A percentile compares a stretch with the other conserved stretches of the same genome.
Evolutionary conservation across 2,329 filamentous ascomycete species (phyloP).

Genomic region (Hypoxylon sp.): DNA sequence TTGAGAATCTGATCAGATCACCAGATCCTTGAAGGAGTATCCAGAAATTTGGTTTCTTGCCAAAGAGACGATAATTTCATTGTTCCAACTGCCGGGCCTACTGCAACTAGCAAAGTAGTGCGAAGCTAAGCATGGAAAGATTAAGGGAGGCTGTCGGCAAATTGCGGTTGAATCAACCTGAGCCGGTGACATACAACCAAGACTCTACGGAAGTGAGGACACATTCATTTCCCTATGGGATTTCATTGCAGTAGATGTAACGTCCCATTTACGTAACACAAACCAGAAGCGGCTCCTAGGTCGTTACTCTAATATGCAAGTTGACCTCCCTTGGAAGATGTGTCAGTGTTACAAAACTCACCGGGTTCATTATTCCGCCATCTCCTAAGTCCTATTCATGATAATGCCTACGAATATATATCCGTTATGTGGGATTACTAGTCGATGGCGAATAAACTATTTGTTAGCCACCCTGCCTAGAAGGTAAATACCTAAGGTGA

Average conservation of each 20-base stretch:
- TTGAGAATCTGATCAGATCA: background rate
- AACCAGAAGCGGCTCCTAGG: background rate
- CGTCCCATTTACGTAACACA: constrained; percentile 37
- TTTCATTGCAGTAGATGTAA: constrained; percentile 27
- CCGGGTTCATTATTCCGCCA: background rate
- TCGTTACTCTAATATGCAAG: background rate
- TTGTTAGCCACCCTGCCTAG: background rate
- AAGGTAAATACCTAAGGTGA: background rate
- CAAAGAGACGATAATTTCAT: background rate
- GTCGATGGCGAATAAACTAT: background rate
- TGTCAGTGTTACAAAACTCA: background rate
- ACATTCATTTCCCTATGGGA: background rate
- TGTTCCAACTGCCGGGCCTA: constrained; percentile 40
- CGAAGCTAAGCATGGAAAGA: constrained; percentile 24
- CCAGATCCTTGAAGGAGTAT: background rate
- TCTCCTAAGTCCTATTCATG: background rate
- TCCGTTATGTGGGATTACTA: background rate
- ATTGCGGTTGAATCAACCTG: constrained; percentile 44
- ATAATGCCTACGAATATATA: background rate
- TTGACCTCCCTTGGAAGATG: background rate
- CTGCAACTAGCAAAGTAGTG: constrained; percentile 17
- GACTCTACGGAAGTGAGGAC: constrained; percentile 4
- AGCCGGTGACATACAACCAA: constrained; percentile 5
- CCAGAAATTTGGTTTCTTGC: background rate
- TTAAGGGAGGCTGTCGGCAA: constrained; percentile 30